phyloP scores from a whole-genome alignment of 805 yeast species.

The Monosporozyma siamensis region DNA sequence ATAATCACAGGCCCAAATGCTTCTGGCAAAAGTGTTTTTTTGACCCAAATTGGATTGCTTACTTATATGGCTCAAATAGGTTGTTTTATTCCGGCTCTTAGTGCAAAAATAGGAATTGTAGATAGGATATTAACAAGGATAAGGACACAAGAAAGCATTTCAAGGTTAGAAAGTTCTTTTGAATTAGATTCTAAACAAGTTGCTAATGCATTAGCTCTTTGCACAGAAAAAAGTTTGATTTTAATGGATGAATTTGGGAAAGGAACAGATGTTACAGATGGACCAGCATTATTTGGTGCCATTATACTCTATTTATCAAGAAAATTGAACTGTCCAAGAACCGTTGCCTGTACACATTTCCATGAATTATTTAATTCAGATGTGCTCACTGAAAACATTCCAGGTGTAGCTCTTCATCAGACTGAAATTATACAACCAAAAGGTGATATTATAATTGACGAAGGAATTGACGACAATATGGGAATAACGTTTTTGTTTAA shows the following conservation, averaged over 20 bases:
- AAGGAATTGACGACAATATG: slow-evolving; percentile 3
- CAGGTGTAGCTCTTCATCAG: slow-evolving; percentile 27
- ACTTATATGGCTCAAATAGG: slow-evolving; percentile 46
- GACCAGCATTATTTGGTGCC: slow-evolving; percentile 38
- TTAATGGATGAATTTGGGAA: slow-evolving; percentile 48
- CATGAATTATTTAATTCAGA: slow-evolving; percentile 32
- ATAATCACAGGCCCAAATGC: slow-evolving; percentile 43
- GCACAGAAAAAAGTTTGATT: slow-evolving; percentile 35
- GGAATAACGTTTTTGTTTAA: slow-evolving; percentile 30
- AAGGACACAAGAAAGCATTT: slow-evolving; percentile 33
- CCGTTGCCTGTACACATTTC: slow-evolving; percentile 36
- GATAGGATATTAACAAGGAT: slow-evolving; percentile 42
- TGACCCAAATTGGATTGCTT: slow-evolving; percentile 40
- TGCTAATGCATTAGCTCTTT: slow-evolving; percentile 33
- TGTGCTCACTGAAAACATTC: slow-evolving; percentile 12
- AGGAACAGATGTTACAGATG: slow-evolving; percentile 41
- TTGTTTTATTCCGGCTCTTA: slow-evolving; percentile 43
- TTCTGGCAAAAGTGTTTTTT: slow-evolving; percentile 45
- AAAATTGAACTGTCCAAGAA: slow-evolving; percentile 18
- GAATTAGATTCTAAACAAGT: slow-evolving; percentile 41
- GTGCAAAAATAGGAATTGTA: slow-evolving; percentile 38
- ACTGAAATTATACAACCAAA: slow-evolving; percentile 24
- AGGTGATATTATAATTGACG: background rate
- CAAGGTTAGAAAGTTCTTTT: slow-evolving; percentile 40
- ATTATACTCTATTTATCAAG: slow-evolving; percentile 23